Evolutionary conservation across 345 rosid species (phyloP).

Genomic region (Eucalyptus polyanthemos): DNA sequence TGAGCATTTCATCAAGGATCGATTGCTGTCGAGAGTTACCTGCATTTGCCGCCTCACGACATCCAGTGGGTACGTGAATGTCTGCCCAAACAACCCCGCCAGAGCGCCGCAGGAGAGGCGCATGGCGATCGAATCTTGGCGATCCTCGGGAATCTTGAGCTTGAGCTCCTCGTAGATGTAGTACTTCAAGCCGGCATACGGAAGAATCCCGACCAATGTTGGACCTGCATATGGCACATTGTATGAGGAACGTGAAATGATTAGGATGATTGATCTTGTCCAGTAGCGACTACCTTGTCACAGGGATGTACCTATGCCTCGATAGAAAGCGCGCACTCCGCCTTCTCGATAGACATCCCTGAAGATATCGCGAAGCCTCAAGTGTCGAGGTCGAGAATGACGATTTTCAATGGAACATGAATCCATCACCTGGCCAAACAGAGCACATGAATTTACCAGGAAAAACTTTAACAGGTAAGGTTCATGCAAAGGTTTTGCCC

Average conservation of each 20-base stretch:
- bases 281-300: background rate
- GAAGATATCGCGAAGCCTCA: slow-evolving; percentile 60
- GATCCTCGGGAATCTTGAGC: slow-evolving; percentile 73
- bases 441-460: background rate
- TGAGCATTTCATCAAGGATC: background rate
- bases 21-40: slow-evolving; percentile 19
- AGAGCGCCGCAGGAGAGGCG: slow-evolving; percentile 87
- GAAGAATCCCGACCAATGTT: slow-evolving; percentile 75
- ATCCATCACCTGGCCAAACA: background rate
- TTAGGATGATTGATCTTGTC: background rate
- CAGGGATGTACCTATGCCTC: slow-evolving; percentile 58
- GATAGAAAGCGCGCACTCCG: slow-evolving; percentile 62
- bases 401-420: background rate
- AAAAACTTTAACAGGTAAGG: background rate
- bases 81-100: slow-evolving; percentile 90
- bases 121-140: slow-evolving; percentile 61
- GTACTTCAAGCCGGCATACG: slow-evolving; percentile 88
- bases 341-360: slow-evolving; percentile 65
- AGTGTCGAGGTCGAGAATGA: slow-evolving; percentile 32
- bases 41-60: slow-evolving; percentile 98
- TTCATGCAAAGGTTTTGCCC: background rate
- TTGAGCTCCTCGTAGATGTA: slow-evolving; percentile 81
- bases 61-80: slow-evolving; percentile 86
- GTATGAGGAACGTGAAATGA: background rate
- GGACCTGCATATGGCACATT: slow-evolving; percentile 41